phyloP scores from a whole-genome alignment of 768 basidiomycete genomes.

The Leccinum fibrillosum region DNA sequence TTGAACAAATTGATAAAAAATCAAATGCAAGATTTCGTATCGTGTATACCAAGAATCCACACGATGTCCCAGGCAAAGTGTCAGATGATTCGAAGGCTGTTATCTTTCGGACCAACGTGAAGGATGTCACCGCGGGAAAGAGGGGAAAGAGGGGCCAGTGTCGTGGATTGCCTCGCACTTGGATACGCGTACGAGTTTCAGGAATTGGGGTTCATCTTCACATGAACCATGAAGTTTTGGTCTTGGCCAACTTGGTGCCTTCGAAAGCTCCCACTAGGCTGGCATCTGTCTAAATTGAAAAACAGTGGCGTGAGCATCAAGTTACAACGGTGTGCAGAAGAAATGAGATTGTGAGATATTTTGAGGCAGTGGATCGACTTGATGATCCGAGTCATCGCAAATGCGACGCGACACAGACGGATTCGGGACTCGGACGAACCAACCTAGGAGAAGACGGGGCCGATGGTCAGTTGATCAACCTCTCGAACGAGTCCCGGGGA shows the following conservation, averaged over 20 bases:
- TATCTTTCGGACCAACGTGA: conserved; percentile 3
- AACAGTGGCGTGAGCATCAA: neutral
- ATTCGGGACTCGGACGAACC: neutral
- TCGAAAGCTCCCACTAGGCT: neutral
- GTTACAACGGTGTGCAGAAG: neutral
- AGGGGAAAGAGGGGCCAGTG: neutral
- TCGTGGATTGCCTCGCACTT: neutral
- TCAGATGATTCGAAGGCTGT: conserved; percentile 15
- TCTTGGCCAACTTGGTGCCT: neutral
- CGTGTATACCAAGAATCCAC: neutral
- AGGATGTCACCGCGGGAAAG: neutral
- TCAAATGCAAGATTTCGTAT: neutral
- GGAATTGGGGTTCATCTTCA: neutral
- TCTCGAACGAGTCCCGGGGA: neutral
- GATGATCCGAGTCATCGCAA: neutral
- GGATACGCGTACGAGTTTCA: neutral
- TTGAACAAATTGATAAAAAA: neutral
- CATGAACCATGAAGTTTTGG: neutral
- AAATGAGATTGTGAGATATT: too few relatives aligned
- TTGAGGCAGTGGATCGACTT: neutral
- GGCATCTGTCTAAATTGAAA: neutral
- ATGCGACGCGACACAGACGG: neutral
- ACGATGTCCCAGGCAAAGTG: neutral
- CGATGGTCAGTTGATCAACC: neutral
- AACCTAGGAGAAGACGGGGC: neutral